A percentile compares a stretch with the other conserved stretches of the same genome.
These are phyloP conservation scores for Yarrowia yakushimensis DNA, from an alignment of 805 yeast genomes.

Conservation along the genomic window DNA sequence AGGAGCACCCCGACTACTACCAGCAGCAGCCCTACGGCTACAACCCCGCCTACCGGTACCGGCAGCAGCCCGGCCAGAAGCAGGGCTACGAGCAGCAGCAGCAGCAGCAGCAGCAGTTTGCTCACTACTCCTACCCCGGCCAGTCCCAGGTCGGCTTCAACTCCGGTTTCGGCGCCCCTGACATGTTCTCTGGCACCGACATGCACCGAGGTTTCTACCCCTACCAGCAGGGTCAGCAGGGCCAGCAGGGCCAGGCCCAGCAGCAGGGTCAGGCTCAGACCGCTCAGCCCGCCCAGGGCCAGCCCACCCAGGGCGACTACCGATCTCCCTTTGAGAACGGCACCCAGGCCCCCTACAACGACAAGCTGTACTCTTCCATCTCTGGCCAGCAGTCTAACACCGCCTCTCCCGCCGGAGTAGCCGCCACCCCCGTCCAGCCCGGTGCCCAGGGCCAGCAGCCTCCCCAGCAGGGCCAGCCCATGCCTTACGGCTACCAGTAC, in stretches of 20 bases:
- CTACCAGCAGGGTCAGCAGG: constrained; percentile 24
- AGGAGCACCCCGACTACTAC: constrained; percentile 23
- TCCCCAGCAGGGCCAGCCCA: constrained; percentile 23
- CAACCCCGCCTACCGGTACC: constrained; percentile 22
- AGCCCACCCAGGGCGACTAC: constrained; percentile 6
- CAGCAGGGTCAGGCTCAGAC: constrained; percentile 14
- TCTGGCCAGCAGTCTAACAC: constrained; percentile 22
- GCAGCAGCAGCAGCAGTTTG: constrained; percentile 23
- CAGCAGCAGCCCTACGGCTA: constrained; percentile 24
- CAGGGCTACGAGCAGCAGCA: constrained; percentile 20
- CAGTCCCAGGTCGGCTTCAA: constrained; percentile 18
- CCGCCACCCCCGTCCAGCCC: constrained; percentile 25
- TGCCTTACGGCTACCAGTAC: constrained; percentile 22
- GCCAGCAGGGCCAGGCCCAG: neutral
- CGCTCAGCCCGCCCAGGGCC: neutral
- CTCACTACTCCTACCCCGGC: constrained; percentile 25
- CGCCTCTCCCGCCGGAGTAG: constrained; percentile 23
- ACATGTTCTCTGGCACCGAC: constrained; percentile 24
- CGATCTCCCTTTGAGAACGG: constrained; percentile 26
- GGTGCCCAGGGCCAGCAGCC: constrained; percentile 16
- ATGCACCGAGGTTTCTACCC: constrained; percentile 23
- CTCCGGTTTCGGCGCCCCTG: constrained; percentile 21
- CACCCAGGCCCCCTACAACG: constrained; percentile 16
- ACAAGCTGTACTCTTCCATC: constrained; percentile 23
- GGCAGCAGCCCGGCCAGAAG: constrained; percentile 22